These are phyloP conservation scores for Botrytis deweyae DNA, from an alignment of 2,329 filamentous ascomycete genomes.

Conservation along the genomic window DNA sequence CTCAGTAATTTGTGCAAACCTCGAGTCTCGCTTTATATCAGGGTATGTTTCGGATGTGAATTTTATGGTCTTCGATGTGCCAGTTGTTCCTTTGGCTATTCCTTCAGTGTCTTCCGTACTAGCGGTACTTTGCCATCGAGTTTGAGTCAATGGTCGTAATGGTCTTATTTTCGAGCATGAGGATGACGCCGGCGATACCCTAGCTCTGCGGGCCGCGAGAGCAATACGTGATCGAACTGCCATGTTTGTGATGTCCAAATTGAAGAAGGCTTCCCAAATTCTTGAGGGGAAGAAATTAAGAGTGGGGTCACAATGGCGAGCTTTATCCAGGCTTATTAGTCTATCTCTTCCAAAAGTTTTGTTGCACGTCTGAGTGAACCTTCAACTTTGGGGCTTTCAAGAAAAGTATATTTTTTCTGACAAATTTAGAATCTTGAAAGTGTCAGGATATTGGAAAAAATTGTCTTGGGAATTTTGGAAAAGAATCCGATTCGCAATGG, in stretches of 20 bases:
- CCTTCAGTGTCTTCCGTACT: slow-evolving; percentile 36
- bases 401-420: background rate
- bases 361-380: slow-evolving; percentile 10
- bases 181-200: slow-evolving; percentile 24
- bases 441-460: background rate
- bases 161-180: slow-evolving; percentile 21
- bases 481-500: no score
- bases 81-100: slow-evolving; percentile 34
- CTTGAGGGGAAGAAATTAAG: slow-evolving; percentile 14
- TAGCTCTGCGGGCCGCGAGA: slow-evolving; percentile 34
- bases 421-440: background rate
- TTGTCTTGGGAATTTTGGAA: background rate
- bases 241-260: slow-evolving; percentile 30
- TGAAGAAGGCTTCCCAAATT: background rate
- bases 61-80: slow-evolving; percentile 52
- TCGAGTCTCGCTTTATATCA: slow-evolving; percentile 73
- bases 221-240: slow-evolving; percentile 33
- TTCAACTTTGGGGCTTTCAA: background rate
- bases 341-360: background rate
- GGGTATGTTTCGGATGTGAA: slow-evolving; percentile 88
- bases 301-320: slow-evolving; percentile 15
- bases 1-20: slow-evolving; percentile 69
- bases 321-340: slow-evolving; percentile 12
- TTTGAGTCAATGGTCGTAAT: slow-evolving; percentile 31
- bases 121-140: slow-evolving; percentile 37